These are phyloP conservation scores for Cyclotella sp. DNA, from an alignment of 108 stramenopile genomes.

Conservation along the genomic window DNA sequence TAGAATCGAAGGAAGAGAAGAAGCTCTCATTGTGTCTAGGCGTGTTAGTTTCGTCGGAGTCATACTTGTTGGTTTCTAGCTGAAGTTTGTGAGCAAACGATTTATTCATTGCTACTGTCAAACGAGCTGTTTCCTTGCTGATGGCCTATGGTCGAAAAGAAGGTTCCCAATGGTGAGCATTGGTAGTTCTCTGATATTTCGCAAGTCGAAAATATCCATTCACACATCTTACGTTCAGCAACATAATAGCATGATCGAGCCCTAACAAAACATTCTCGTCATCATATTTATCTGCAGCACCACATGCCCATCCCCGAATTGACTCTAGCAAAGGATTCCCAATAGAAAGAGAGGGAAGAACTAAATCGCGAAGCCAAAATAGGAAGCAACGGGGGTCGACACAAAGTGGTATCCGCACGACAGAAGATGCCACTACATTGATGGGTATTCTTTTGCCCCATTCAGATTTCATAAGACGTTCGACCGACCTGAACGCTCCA, in stretches of 20 bases:
- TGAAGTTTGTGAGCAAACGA: slow-evolving; percentile 27
- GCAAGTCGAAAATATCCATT: not conserved
- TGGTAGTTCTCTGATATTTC: not conserved
- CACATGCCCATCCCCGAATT: slow-evolving; percentile 71
- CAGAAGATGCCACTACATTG: slow-evolving; percentile 56
- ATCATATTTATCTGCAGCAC: slow-evolving; percentile 76
- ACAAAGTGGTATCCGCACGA: slow-evolving; percentile 51
- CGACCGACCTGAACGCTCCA: slow-evolving; percentile 58
- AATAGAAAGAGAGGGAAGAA: slow-evolving; percentile 70
- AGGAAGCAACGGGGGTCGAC: slow-evolving; percentile 64
- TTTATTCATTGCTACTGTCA: slow-evolving; percentile 35
- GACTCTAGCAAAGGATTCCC: slow-evolving; percentile 65
- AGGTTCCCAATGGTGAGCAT: not conserved
- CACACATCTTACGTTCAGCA: slow-evolving; percentile 51
- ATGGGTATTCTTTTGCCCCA: slow-evolving; percentile 39
- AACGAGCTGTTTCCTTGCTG: slow-evolving; percentile 35
- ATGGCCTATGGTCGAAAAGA: slow-evolving; percentile 28
- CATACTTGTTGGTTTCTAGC: not conserved
- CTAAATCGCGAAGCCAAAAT: slow-evolving; percentile 56
- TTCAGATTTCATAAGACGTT: slow-evolving; percentile 57
- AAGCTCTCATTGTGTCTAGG: slow-evolving; percentile 5
- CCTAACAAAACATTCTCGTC: slow-evolving; percentile 44
- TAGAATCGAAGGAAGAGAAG: slow-evolving; percentile 39
- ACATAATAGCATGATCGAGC: slow-evolving; percentile 65
- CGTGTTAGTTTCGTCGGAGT: slow-evolving; percentile 2